Percentiles rank a stretch among this genome's conserved stretches.
phyloP scores from a whole-genome alignment of 345 rosid genomes.

The Laguncularia racemosa region DNA sequence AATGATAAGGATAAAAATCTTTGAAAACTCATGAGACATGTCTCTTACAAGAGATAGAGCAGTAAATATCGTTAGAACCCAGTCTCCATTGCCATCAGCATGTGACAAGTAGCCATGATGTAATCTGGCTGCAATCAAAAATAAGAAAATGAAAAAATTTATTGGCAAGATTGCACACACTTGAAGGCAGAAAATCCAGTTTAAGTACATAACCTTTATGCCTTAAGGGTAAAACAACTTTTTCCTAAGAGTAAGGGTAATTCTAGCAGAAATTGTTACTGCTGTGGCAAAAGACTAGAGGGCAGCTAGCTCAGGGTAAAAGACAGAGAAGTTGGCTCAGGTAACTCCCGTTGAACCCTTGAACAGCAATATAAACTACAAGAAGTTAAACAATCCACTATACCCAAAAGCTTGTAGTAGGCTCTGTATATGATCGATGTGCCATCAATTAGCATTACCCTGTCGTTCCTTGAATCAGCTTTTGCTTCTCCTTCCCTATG shows the following conservation, averaged over 20 bases:
- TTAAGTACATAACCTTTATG: neutral
- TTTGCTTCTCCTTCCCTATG: conserved; percentile 27
- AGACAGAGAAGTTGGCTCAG: too few species aligned
- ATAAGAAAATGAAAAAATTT: conserved; percentile 6
- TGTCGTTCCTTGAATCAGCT: conserved; percentile 37
- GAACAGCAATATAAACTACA: neutral
- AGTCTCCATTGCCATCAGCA: conserved; percentile 97
- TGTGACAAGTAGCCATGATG: conserved; percentile 79
- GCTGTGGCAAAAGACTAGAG: too few species aligned
- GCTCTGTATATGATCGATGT: conserved; percentile 90
- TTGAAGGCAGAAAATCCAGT: neutral
- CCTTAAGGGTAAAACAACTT: too few species aligned
- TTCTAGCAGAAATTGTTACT: too few species aligned
- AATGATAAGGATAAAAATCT: too few species aligned
- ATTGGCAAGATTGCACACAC: conserved; percentile 1
- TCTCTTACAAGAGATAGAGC: conserved; percentile 84
- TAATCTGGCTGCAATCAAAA: conserved; percentile 59
- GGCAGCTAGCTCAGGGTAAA: too few species aligned
- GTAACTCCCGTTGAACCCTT: too few species aligned
- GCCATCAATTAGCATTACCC: conserved; percentile 96
- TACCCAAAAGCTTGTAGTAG: conserved; percentile 95
- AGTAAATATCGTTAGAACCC: conserved; percentile 89
- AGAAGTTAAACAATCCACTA: neutral
- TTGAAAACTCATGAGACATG: too few species aligned
- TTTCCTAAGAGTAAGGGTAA: too few species aligned